Evolutionary conservation across 108 stramenopile species (phyloP), one percentile per base, ranked within the genome.

Genomic region (Cyclotella kingstonii): DNA sequence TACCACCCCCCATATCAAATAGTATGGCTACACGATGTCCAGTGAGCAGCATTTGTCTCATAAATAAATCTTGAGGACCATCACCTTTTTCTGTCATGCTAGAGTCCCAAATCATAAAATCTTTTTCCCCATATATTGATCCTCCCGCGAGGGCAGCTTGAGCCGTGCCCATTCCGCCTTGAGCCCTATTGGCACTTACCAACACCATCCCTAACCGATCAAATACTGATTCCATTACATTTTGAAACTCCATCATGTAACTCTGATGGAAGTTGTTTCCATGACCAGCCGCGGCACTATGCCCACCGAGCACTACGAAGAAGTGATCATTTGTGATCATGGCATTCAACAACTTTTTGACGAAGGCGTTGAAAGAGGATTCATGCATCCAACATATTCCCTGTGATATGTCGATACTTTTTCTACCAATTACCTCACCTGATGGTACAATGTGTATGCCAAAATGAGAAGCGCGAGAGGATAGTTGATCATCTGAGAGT

Each of bases 321-420:
- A 84, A 84, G 12, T 76, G 53, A 63, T 77, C 78, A 47, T 68
- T 64, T 23, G 81, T 81, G 5, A 84, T 79, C 70, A 84, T 79
- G 19, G 66, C 65, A 69, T 84, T 79, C 38, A 84, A 48, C 23
- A 84, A 65, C 59, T 79, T 81, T 25, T 64, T 63, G 3, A 65
- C 62, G 0, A 81, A 51, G 10, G 42, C 72, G 19, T 79, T 31
- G 21, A 78, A 76, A 0, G 72, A 65, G 19, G 33, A 10, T 58
- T 65, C 31, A 42, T 64, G 50, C 21, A 64, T 73, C 72, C 72
- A 73, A 7, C 33, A 56, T 17, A 64, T 47, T 0, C 48, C 60
- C 9, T 34, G 21, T 11, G 49, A 25, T 1, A 52, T 26, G 45
- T 51, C 63, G 31, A 45, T 54, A 2, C 25, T 4, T 47, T 60